Conservation (phyloP, 306 rosid species). For the Medicago ruthenica region DNA sequence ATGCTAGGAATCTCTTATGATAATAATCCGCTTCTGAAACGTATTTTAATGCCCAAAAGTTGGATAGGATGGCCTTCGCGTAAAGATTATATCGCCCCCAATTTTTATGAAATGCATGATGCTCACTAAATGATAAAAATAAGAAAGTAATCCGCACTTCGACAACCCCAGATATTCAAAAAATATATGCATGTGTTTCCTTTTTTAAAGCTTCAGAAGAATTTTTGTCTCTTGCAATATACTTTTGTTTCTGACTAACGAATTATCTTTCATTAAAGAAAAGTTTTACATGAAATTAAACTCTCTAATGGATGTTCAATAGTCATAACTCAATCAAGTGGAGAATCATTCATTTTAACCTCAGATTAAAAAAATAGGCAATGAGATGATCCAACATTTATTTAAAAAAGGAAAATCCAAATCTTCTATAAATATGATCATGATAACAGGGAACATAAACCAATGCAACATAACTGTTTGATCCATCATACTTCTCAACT, state of each 20-base stretch:
- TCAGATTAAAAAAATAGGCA: not conserved
- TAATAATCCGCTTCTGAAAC: too few relatives aligned
- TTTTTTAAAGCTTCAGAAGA: not conserved
- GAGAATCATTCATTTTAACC: not conserved
- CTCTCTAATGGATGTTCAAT: not conserved
- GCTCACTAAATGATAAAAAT: too few relatives aligned
- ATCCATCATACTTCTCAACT: constrained; percentile 99
- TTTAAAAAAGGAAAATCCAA: constrained; percentile 5
- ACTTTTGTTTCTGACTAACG: not conserved
- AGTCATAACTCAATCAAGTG: not conserved
- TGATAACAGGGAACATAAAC: constrained; percentile 24
- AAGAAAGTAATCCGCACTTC: too few relatives aligned
- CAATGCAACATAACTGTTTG: constrained; percentile 52
- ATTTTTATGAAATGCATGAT: too few relatives aligned
- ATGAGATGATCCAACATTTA: not conserved
- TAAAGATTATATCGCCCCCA: too few relatives aligned
- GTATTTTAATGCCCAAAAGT: too few relatives aligned
- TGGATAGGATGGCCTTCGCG: too few relatives aligned
- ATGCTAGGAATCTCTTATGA: too few relatives aligned
- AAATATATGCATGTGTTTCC: not conserved
- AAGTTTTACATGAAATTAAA: not conserved
- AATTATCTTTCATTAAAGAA: not conserved
- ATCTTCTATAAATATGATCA: constrained; percentile 2
- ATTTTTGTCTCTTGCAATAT: not conserved
- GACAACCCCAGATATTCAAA: too few relatives aligned